Percentiles rank a stretch among this genome's conserved stretches.
Evolutionary conservation across 2,329 filamentous ascomycete species (phyloP).

Genomic region (Aspergillus sp.): DNA sequence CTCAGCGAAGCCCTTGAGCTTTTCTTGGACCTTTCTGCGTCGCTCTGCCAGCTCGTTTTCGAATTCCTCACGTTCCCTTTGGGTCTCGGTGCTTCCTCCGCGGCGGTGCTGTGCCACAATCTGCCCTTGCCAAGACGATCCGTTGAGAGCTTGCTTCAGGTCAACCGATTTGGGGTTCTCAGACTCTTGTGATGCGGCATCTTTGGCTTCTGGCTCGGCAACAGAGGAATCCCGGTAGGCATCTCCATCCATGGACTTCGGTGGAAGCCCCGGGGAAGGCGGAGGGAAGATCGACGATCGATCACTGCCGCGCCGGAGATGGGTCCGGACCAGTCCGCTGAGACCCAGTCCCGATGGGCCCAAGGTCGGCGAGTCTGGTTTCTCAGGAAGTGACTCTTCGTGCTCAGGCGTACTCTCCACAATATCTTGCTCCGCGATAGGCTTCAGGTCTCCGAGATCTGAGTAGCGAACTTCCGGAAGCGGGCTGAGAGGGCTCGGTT

Average conservation of each 20-base stretch:
- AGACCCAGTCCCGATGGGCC: slow-evolving; percentile 64
- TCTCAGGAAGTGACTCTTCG: slow-evolving; percentile 20
- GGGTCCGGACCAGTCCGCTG: slow-evolving; percentile 78
- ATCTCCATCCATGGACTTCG: slow-evolving; percentile 30
- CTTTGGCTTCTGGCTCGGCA: slow-evolving; percentile 1
- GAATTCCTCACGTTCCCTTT: slow-evolving; percentile 49
- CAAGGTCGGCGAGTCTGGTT: slow-evolving; percentile 74
- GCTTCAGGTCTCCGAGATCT: slow-evolving; percentile 40
- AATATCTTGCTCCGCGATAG: slow-evolving; percentile 36
- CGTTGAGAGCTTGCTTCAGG: slow-evolving; percentile 11
- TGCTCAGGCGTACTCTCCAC: slow-evolving; percentile 11
- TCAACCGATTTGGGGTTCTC: slow-evolving; percentile 1
- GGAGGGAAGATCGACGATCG: slow-evolving; percentile 74
- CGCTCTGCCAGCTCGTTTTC: slow-evolving; percentile 49
- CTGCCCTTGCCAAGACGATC: slow-evolving; percentile 50
- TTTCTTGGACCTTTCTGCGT: slow-evolving; percentile 48
- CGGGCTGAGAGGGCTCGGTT: slow-evolving; percentile 27
- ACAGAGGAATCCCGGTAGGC: slow-evolving; percentile 1
- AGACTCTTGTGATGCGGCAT: background rate
- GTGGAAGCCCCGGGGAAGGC: slow-evolving; percentile 38
- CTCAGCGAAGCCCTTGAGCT: slow-evolving; percentile 44
- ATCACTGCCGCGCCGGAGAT: slow-evolving; percentile 78
- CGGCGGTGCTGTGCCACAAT: slow-evolving; percentile 42
- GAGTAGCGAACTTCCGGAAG: slow-evolving; percentile 38
- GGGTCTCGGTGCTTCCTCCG: slow-evolving; percentile 48